Evolutionary conservation across 2,329 filamentous ascomycete genomes (phyloP), one percentile per base, ranked within the genome.

Genomic region (Eurotiales sp.): DNA sequence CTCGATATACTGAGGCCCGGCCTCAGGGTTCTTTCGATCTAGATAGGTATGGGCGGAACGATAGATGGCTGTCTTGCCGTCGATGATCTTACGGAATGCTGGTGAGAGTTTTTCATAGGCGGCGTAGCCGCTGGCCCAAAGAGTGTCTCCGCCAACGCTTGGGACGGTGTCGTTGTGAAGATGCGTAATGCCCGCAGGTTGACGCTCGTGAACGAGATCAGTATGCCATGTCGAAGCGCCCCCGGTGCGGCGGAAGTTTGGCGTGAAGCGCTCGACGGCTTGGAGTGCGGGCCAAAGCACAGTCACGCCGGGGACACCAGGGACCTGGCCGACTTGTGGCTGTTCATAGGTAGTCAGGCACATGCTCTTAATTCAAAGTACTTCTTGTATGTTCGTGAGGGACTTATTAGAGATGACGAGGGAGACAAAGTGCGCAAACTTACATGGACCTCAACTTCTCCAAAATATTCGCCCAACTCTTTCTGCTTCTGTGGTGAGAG

Each of bases 91-190:
- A 36, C 85, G 83, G 70, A 89, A 88, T 2, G 73, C 79, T 0
- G 85, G 86, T 1, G 82, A 86, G 0, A 88, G 76, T 68, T 88
- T 88, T 66, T 87, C 84, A 58, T 89, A 89, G 0, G 85, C 85
- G 0, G 80, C 73, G 61, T 88, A 88, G 1, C 85, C 84, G 52
- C 78, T 83, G 0, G 85, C 83, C 85, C 86, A 89, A 0, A 88
- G 77, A 0, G 86, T 88, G 64, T 89, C 86, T 10, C 86, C 86
- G 1, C 86, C 86, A 0, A 82, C 63, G 0, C 74, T 74, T 0
- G 84, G 84, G 0, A 88, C 74, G 0, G 83, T 84, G 62, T 87
- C 84, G 50, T 86, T 86, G 68, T 87, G 83, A 5, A 87, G 72
- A 62, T 87, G 84, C 0, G 85, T 87, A 48, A 87, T 80, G 5